Conservation (phyloP, 192 early-diverging fungal genomes). For the Coemansia sp. region DNA sequence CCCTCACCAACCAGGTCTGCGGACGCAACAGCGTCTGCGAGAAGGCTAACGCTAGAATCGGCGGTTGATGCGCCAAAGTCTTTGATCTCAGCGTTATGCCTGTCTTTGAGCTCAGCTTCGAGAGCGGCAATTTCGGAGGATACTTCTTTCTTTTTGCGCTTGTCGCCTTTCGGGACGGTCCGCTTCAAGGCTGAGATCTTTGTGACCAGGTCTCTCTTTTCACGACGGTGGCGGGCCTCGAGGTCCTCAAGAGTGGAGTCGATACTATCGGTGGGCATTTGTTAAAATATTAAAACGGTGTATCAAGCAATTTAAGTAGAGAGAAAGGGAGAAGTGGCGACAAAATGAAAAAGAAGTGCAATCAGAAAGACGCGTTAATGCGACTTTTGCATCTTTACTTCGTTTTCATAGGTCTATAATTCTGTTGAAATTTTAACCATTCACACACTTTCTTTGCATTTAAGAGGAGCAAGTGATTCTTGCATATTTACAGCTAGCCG, state of each 20-base stretch:
- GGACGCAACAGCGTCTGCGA: background rate
- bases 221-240: constrained; percentile 68
- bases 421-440: background rate
- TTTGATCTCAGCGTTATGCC: constrained; percentile 63
- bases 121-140: constrained; percentile 62
- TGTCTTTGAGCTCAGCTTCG: constrained; percentile 59
- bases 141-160: constrained; percentile 87
- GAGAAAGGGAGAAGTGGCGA: background rate
- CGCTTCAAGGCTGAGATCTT: constrained; percentile 75
- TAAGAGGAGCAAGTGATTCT: too few relatives aligned
- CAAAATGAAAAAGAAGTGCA: too few relatives aligned
- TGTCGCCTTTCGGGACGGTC: constrained; percentile 73
- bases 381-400: too few relatives aligned
- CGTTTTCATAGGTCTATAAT: too few relatives aligned
- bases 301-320: background rate
- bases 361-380: background rate
- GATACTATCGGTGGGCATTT: constrained; percentile 2
- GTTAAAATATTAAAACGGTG: background rate
- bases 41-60: background rate
- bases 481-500: too few relatives aligned
- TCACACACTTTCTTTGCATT: too few relatives aligned
- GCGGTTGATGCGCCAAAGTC: background rate
- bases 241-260: constrained; percentile 58
- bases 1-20: constrained; percentile 1
- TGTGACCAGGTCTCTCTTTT: constrained; percentile 69